Evolutionary conservation across 169 alveolate species (phyloP), one percentile per base, ranked within the genome.

Genomic region (Eimeria maxima): DNA sequence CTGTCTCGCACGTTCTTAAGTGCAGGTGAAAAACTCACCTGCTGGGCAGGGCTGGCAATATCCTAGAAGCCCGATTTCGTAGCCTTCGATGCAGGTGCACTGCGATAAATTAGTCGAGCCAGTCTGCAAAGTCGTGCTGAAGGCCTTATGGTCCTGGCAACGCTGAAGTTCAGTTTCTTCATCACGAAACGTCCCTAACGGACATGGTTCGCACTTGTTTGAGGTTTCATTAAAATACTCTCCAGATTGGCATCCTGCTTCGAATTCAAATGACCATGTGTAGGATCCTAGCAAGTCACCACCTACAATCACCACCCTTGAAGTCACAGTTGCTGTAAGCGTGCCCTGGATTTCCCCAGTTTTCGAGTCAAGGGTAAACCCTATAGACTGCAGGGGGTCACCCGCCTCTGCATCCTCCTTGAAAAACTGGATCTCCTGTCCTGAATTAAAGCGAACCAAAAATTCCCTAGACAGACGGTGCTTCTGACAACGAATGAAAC

Each of bases 111-210:
- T 88, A 1, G 96, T 93, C n/a, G 96, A 93, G 22, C 96, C 96
- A 22, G 87, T 55, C 55, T 88, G 90, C 44, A 93, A 81, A 60
- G 96, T 93, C 45, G 96, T 83, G 50, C 96, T 93, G 89, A 29
- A 50, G 18, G 96, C 86, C 67, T 81, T 93, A 94, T 73, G 84
- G 60, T 60, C 89, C 63, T 93, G 80, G 24, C 96, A 93, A 20
- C 57, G 38, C 74, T 93, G 96, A 47, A 93, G 94, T 8, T 60
- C 89, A 20, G 94, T 63, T 53, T 93, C 96, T 73, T 93, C 94
- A 69, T 93, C 96, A 67, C 96, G 93, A 80, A 93, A 93, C 11
- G 96, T 93, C 57, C 96, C 96, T 18, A 93, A 22, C 8, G 96
- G 96, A 57, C 96, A 93, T 29, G 91, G 96, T 45, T 80, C 94